Percentiles rank a stretch among this genome's conserved stretches.
phyloP scores from a whole-genome alignment of 1,284 basidiomycete species.

The Acaromyces ingoldii region DNA sequence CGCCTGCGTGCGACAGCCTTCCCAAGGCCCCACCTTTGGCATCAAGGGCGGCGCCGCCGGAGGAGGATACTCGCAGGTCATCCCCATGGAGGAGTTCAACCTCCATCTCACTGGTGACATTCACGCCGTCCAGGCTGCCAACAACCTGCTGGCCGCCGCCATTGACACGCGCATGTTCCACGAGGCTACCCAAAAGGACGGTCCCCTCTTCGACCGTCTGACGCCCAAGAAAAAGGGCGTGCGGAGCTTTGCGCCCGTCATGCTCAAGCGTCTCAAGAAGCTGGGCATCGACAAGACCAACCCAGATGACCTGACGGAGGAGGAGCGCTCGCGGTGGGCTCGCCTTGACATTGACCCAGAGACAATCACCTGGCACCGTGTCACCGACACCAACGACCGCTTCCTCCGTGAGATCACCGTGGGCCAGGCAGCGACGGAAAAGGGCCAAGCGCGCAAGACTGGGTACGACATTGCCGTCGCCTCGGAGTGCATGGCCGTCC shows the following conservation, averaged over 20 bases:
- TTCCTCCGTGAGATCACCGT: conserved; percentile 92
- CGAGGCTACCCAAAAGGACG: conserved; percentile 91
- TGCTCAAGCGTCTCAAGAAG: conserved; percentile 91
- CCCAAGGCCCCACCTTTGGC: conserved; percentile 97
- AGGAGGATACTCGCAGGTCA: conserved; percentile 97
- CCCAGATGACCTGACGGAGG: conserved; percentile 84
- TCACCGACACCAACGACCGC: conserved; percentile 92
- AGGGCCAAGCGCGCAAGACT: conserved; percentile 80
- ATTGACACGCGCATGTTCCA: conserved; percentile 98
- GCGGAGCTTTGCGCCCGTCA: conserved; percentile 88
- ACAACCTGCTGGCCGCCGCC: conserved; percentile 93
- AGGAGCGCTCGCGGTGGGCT: conserved; percentile 83
- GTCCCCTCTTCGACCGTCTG: conserved; percentile 85
- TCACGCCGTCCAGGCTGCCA: conserved; percentile 94
- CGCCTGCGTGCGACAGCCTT: conserved; percentile 97
- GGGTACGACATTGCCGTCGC: conserved; percentile 97
- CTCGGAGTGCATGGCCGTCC: conserved; percentile 96
- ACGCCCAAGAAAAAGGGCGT: conserved; percentile 91
- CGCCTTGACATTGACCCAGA: conserved; percentile 85
- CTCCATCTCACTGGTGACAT: conserved; percentile 96
- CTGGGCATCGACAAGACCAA: conserved; percentile 92
- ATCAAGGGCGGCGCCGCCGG: conserved; percentile 99
- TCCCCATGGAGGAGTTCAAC: conserved; percentile 99
- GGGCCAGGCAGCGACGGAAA: conserved; percentile 82
- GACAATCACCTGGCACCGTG: conserved; percentile 95